Conservation (phyloP, 805 yeast genomes). For the Ogataea zsoltii region DNA sequence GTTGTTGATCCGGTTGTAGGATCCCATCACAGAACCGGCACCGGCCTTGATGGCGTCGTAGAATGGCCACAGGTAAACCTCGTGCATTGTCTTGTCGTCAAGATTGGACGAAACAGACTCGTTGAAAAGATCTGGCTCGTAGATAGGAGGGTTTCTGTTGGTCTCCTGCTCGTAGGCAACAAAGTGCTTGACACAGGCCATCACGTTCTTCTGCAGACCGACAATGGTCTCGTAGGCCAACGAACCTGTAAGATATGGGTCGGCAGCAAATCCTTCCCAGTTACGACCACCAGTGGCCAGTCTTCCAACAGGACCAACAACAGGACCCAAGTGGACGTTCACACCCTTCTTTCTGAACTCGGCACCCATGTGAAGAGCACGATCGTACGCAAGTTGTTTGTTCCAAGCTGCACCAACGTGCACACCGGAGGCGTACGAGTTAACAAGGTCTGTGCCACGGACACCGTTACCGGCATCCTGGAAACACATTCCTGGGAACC, state of each 20-base stretch:
- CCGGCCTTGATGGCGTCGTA: slow-evolving; percentile 63
- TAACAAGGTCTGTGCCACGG: slow-evolving; percentile 54
- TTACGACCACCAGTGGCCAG: slow-evolving; percentile 65
- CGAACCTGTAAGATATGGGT: slow-evolving; percentile 60
- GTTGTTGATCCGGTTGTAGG: slow-evolving; percentile 57
- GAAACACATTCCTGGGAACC: slow-evolving; percentile 52
- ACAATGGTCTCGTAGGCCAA: slow-evolving; percentile 52
- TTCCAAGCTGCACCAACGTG: slow-evolving; percentile 62
- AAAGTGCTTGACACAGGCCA: slow-evolving; percentile 57
- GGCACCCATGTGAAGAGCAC: slow-evolving; percentile 58
- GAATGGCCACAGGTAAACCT: slow-evolving; percentile 65
- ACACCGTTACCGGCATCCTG: slow-evolving; percentile 69
- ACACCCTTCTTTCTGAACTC: slow-evolving; percentile 58
- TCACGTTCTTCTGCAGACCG: slow-evolving; percentile 61
- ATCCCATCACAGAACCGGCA: slow-evolving; percentile 61
- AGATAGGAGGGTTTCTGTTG: slow-evolving; percentile 44
- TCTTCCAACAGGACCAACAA: slow-evolving; percentile 59
- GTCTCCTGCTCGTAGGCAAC: slow-evolving; percentile 66
- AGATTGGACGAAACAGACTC: slow-evolving; percentile 47
- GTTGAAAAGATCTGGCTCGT: slow-evolving; percentile 48
- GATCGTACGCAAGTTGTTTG: slow-evolving; percentile 46
- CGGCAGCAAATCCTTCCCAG: slow-evolving; percentile 66
- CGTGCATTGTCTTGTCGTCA: slow-evolving; percentile 63
- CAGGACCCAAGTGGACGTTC: slow-evolving; percentile 56
- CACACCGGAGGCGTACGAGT: slow-evolving; percentile 59